Evolutionary conservation across 129 eudicot genomes (phyloP).

Genomic region (Oenanthe sinensis): DNA sequence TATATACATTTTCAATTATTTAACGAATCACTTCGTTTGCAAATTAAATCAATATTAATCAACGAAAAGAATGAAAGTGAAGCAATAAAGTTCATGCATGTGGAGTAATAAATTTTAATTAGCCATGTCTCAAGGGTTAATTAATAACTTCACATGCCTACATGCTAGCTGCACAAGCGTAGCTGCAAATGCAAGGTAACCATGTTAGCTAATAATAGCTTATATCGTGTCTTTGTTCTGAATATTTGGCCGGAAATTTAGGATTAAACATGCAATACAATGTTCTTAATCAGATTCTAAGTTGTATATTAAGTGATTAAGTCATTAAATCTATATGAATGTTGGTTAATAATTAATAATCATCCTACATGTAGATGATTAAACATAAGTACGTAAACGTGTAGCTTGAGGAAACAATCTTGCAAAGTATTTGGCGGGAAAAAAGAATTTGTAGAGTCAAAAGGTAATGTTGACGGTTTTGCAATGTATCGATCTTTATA

Average conservation of each 20-base stretch:
- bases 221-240: not conserved
- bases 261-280: not conserved
- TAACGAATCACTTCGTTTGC: not conserved
- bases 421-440: not conserved
- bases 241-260: not conserved
- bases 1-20: not conserved
- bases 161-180: not conserved
- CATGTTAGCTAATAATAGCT: conserved; percentile 2
- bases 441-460: not conserved
- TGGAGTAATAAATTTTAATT: not conserved
- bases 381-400: not conserved
- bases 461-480: not conserved
- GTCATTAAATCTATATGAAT: not conserved
- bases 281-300: not conserved
- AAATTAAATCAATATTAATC: not conserved
- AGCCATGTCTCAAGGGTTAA: conserved; percentile 4
- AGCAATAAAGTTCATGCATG: conserved; percentile 3
- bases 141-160: not conserved
- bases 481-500: not conserved
- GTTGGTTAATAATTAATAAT: not conserved
- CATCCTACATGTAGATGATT: not conserved
- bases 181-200: not conserved
- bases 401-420: conserved; percentile 6
- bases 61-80: not conserved
- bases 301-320: not conserved